A percentile compares a stretch with the other conserved stretches of the same genome.
These are phyloP conservation scores for Coffea humblotiana DNA, from an alignment of 305 asterid genomes.

Conservation along the genomic window DNA sequence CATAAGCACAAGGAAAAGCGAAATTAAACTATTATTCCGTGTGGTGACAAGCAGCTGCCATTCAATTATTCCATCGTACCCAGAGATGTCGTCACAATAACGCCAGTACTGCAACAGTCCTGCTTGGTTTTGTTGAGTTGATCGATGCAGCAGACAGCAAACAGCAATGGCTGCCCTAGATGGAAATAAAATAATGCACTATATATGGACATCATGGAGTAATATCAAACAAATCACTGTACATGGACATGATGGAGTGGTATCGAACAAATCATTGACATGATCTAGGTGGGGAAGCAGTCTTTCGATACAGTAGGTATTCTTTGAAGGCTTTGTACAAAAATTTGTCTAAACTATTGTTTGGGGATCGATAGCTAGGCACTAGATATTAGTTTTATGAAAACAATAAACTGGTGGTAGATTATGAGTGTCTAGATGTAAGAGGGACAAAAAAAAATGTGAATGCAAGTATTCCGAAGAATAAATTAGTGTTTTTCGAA, in stretches of 20 bases:
- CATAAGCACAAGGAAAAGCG: not conserved
- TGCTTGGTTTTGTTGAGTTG: not conserved
- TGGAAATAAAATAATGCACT: not conserved
- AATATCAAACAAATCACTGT: not conserved
- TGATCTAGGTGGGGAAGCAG: not conserved
- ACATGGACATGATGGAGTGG: constrained; percentile 4
- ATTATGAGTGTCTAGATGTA: no score
- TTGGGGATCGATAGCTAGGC: no score
- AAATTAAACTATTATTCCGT: not conserved
- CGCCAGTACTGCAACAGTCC: not conserved
- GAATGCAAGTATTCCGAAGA: no score
- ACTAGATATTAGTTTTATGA: no score
- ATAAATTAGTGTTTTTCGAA: no score
- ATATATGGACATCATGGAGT: constrained; percentile 7
- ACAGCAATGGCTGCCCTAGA: not conserved
- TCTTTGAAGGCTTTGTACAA: not conserved
- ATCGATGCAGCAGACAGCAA: not conserved
- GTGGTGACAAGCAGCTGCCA: constrained; percentile 12
- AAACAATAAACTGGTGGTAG: no score
- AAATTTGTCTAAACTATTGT: no score
- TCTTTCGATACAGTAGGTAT: not conserved
- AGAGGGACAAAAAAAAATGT: no score
- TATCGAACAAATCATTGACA: not conserved
- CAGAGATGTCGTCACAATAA: constrained; percentile 22
- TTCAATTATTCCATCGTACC: not conserved